A percentile compares a stretch with the other conserved stretches of the same genome.
Evolutionary conservation across 345 rosid species (phyloP).

Genomic region (Litchi chinensis): DNA sequence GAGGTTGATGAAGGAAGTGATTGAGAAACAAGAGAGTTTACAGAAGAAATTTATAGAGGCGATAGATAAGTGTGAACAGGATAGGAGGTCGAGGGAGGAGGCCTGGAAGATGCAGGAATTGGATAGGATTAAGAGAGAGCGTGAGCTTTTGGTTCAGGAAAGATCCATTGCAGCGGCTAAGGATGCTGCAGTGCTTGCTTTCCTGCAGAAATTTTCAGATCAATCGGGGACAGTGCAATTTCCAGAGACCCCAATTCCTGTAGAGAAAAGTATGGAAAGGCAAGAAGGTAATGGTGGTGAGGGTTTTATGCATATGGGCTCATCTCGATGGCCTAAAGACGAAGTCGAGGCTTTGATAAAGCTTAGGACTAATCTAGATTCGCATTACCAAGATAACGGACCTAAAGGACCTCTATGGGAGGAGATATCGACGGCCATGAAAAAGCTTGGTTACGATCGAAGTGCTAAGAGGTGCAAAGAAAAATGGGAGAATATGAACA

Average conservation of each 20-base stretch:
- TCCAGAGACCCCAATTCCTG: conserved; percentile 21
- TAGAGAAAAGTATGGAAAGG: conserved; percentile 26
- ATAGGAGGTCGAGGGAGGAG: conserved; percentile 69
- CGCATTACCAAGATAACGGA: conserved; percentile 59
- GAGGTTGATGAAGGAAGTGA: conserved; percentile 58
- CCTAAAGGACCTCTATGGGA: conserved; percentile 92
- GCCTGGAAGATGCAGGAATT: conserved; percentile 71
- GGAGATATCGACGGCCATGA: conserved; percentile 74
- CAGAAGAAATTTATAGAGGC: conserved; percentile 70
- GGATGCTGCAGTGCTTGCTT: conserved; percentile 74
- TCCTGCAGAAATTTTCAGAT: conserved; percentile 72
- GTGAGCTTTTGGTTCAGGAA: conserved; percentile 64
- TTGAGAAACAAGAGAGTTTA: conserved; percentile 75
- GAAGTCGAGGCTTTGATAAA: conserved; percentile 76
- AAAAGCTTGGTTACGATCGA: conserved; percentile 65
- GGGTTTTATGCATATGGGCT: conserved; percentile 37
- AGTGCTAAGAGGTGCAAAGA: conserved; percentile 90
- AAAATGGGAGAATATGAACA: conserved; percentile 98
- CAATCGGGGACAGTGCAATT: conserved; percentile 30
- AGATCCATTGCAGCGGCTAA: conserved; percentile 71
- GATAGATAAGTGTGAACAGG: conserved; percentile 61
- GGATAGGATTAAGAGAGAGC: conserved; percentile 60
- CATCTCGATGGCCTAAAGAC: conserved; percentile 88
- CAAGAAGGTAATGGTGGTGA: conserved; percentile 37
- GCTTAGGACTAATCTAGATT: conserved; percentile 59